A percentile compares a stretch with the other conserved stretches of the same genome.
Evolutionary conservation across 164 flowering plant genomes (phyloP).

Genomic region (Magnolia sinica): DNA sequence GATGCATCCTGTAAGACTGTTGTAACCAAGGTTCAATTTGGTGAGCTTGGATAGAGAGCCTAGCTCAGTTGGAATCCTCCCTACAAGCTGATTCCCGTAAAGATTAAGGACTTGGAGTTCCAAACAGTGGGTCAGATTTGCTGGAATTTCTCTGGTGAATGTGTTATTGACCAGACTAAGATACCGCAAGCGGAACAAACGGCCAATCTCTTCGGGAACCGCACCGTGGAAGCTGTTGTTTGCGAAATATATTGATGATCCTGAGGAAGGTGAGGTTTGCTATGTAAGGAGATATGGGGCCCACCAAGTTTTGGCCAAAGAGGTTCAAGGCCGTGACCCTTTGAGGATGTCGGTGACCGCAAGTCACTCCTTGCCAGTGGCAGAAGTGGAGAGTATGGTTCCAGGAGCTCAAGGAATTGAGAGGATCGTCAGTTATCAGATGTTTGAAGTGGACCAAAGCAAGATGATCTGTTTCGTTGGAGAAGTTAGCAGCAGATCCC

Average conservation of each 20-base stretch:
- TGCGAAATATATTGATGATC: constrained; percentile 30
- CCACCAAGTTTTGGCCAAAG: constrained; percentile 8
- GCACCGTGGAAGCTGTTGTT: constrained; percentile 30
- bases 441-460: no score
- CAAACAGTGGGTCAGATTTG: constrained; percentile 13
- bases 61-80: background rate
- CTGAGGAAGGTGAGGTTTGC: constrained; percentile 42
- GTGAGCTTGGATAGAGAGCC: background rate
- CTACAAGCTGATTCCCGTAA: background rate
- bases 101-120: constrained; percentile 27
- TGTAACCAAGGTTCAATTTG: background rate
- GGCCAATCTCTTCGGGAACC: constrained; percentile 29
- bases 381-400: no score
- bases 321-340: constrained; percentile 27
- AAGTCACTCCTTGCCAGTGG: no score
- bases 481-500: no score
- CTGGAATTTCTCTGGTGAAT: constrained; percentile 33
- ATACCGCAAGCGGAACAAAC: constrained; percentile 24
- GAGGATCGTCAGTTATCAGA: no score
- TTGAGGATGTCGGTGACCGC: background rate
- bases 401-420: no score
- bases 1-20: background rate
- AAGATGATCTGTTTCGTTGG: no score
- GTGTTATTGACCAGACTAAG: constrained; percentile 31
- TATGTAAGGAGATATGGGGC: constrained; percentile 32